phyloP scores from a whole-genome alignment of 306 rosid genomes.

The Trifolium subterraneum region DNA sequence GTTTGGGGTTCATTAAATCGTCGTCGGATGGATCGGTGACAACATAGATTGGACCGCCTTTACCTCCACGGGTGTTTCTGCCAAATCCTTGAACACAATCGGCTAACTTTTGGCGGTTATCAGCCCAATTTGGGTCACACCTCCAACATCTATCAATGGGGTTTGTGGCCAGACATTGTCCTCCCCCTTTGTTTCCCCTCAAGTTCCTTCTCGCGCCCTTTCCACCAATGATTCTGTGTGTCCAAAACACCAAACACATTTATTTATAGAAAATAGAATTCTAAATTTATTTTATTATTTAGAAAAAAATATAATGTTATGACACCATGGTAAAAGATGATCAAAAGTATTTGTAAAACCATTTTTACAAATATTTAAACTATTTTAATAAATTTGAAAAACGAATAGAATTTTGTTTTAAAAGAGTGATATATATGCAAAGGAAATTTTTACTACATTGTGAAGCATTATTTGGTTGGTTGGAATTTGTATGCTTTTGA shows the following conservation, averaged over 20 bases:
- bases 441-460: neutral
- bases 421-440: neutral
- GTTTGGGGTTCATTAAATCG: slow-evolving; percentile 53
- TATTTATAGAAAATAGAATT: too few relatives aligned
- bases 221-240: neutral
- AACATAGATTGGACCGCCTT: slow-evolving; percentile 57
- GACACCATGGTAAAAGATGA: too few relatives aligned
- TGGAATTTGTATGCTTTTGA: too few relatives aligned
- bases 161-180: slow-evolving; percentile 62
- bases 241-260: too few relatives aligned
- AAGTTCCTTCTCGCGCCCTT: slow-evolving; percentile 48
- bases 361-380: too few relatives aligned
- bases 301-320: neutral
- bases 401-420: neutral
- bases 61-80: slow-evolving; percentile 60
- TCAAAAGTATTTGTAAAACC: too few relatives aligned
- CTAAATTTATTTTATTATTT: too few relatives aligned
- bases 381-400: neutral
- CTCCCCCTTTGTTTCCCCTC: neutral
- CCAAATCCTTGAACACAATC: slow-evolving; percentile 74
- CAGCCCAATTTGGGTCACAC: slow-evolving; percentile 73
- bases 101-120: slow-evolving; percentile 60
- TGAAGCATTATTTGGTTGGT: too few relatives aligned
- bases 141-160: slow-evolving; percentile 91
- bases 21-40: slow-evolving; percentile 68